Evolutionary conservation across 805 yeast genomes (phyloP).

Genomic region (Metschnikowia henanensis): DNA sequence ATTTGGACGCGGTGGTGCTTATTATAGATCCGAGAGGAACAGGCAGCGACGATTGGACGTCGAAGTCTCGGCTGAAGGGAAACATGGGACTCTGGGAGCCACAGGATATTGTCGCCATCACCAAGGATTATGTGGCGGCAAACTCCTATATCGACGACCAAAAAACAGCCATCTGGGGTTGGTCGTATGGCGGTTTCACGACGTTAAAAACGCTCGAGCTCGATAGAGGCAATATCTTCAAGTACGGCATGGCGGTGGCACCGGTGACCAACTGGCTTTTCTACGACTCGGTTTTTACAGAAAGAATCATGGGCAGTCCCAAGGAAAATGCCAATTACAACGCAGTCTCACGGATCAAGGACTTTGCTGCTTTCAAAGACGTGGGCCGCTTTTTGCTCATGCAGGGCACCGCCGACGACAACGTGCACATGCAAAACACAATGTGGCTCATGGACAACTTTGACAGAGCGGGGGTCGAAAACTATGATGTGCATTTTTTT

Average conservation of each 20-base stretch:
- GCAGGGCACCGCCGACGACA: conserved; percentile 86
- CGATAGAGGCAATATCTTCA: conserved; percentile 61
- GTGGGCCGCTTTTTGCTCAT: conserved; percentile 62
- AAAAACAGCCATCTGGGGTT: conserved; percentile 77
- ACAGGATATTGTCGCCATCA: conserved; percentile 56
- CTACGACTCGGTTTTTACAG: conserved; percentile 79
- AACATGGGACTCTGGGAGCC: conserved; percentile 78
- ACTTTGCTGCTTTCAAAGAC: conserved; percentile 44
- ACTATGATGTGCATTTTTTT: conserved; percentile 83
- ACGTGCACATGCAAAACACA: conserved; percentile 77
- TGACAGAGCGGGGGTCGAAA: conserved; percentile 52
- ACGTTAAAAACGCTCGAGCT: conserved; percentile 72
- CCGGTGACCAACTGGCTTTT: conserved; percentile 81
- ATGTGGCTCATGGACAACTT: conserved; percentile 60
- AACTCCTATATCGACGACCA: conserved; percentile 50
- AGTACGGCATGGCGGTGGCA: conserved; percentile 79
- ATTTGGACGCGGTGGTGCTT: conserved; percentile 58
- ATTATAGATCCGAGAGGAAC: conserved; percentile 82
- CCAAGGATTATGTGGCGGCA: conserved; percentile 48
- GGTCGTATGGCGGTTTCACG: conserved; percentile 85
- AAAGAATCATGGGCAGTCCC: conserved; percentile 68
- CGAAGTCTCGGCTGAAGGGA: conserved; percentile 53
- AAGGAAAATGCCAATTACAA: conserved; percentile 46
- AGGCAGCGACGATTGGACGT: conserved; percentile 74
- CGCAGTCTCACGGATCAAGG: conserved; percentile 41